phyloP scores from a whole-genome alignment of 345 rosid species.

The Schrenkiella parvula region DNA sequence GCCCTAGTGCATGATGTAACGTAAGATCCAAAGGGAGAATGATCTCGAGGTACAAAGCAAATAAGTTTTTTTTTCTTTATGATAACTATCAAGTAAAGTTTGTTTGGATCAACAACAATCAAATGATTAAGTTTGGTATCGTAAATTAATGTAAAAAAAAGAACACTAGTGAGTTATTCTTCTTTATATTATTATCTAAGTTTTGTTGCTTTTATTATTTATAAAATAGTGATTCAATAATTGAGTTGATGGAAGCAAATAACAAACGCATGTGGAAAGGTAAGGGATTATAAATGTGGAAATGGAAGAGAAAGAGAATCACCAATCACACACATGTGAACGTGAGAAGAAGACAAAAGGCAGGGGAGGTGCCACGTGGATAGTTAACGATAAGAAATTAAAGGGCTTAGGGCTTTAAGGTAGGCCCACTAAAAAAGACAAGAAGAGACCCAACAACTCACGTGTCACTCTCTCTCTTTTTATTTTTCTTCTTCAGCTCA shows the following conservation, averaged over 20 bases:
- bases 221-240: background rate
- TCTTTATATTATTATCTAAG: background rate
- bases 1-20: background rate
- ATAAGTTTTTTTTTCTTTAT: background rate
- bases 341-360: conserved; percentile 19
- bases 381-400: conserved; percentile 14
- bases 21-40: background rate
- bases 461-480: conserved; percentile 16
- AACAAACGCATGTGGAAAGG: conserved; percentile 32
- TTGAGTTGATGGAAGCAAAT: conserved; percentile 10
- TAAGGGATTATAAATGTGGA: conserved; percentile 5
- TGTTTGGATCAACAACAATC: background rate
- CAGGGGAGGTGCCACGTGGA: conserved; percentile 33
- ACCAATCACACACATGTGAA: conserved; percentile 29
- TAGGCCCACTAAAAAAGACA: conserved; percentile 12
- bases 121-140: background rate
- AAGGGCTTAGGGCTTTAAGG: background rate
- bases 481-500: conserved; percentile 11
- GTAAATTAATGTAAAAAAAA: background rate
- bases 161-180: background rate
- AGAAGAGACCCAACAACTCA: conserved; percentile 33
- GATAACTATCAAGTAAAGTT: background rate
- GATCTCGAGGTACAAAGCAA: background rate
- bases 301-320: background rate
- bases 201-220: background rate